phyloP scores from a whole-genome alignment of 345 rosid genomes.

The Cardamine chenopodiifolia region DNA sequence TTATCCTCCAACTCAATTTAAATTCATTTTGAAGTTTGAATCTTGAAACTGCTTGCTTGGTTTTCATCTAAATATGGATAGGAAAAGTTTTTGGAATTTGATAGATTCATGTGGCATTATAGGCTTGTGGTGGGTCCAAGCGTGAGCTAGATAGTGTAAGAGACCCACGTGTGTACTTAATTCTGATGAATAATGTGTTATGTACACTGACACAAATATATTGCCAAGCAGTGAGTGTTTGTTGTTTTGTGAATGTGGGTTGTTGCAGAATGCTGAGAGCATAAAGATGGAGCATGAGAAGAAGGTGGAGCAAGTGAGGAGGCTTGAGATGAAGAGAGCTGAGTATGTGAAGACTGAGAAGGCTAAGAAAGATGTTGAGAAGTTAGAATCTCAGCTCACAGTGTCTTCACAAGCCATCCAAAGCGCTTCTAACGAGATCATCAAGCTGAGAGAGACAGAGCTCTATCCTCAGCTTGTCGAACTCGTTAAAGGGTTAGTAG shows the following conservation, averaged over 20 bases:
- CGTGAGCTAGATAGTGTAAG: slow-evolving; percentile 37
- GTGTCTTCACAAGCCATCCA: slow-evolving; percentile 86
- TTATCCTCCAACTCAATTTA: neutral
- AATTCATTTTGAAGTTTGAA: slow-evolving; percentile 21
- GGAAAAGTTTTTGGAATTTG: slow-evolving; percentile 8
- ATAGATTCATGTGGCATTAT: slow-evolving; percentile 23
- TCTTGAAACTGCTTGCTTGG: slow-evolving; percentile 32
- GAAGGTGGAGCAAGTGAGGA: slow-evolving; percentile 72
- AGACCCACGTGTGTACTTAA: slow-evolving; percentile 43
- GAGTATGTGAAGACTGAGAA: slow-evolving; percentile 82
- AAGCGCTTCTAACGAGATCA: slow-evolving; percentile 76
- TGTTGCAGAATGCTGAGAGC: slow-evolving; percentile 64
- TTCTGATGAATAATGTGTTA: slow-evolving; percentile 10
- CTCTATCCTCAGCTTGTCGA: slow-evolving; percentile 90
- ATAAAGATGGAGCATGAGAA: slow-evolving; percentile 83
- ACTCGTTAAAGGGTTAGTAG: slow-evolving; percentile 84
- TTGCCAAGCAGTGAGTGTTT: slow-evolving; percentile 20
- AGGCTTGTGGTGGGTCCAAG: slow-evolving; percentile 41
- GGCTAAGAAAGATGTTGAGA: slow-evolving; percentile 81
- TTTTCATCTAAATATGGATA: slow-evolving; percentile 33
- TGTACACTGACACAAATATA: slow-evolving; percentile 35
- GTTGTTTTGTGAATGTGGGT: slow-evolving; percentile 36
- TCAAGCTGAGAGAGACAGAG: slow-evolving; percentile 77
- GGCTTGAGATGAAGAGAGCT: slow-evolving; percentile 81
- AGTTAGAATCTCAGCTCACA: slow-evolving; percentile 78